Base-by-base conservation (phyloP, 306 rosid genomes). In the Acacia acuminata region DNA sequence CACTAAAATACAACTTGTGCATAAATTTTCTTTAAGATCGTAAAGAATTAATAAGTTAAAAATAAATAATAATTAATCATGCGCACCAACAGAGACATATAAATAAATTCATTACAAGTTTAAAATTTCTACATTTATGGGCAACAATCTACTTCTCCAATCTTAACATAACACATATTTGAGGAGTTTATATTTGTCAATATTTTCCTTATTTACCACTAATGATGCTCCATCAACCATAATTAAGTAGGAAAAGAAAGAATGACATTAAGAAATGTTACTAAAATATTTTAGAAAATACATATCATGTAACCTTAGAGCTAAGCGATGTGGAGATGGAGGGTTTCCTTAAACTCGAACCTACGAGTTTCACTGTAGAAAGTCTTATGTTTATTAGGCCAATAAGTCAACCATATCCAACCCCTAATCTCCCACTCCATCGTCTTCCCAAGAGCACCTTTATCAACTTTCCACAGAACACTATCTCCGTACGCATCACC, bases 341-440 rank as follows among this genome's bases (percentile, higher is more conserved):
- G 86, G 7, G 56, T 86, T 81, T 93, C 97, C 77, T 87, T 91
- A 66, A 96, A 96, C 81, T 93, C 96, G 84, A 92, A 77, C 88
- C 92, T 92, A 81, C 96, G 87, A 25, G 98, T 96, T 82, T 96
- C 97, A 53, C 77, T 85, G 53, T 94, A 90, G 56, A 85, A 89
- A 2, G 98, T 91, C 72, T 73, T 96, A 10, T 92, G 67, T 63
- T 92, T 96, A 69, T 96, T 96, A 53, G 99, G 98, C 94, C 89
- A 96, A 89, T 96, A 94, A 0, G 99, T 94, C 36, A 96, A 77
- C 97, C 97, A 96, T 32, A 96, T 88, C 96, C 98, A 89, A 55
- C 99, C 98, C 80, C 88, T 90, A 3, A 96, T 85, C 76, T 94
- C 98, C 98, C 98, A 96, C 48, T 94, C 99, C 94, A 94, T 90